phyloP scores from a whole-genome alignment of 805 yeast genomes.

The Torulaspora microellipsoides region DNA sequence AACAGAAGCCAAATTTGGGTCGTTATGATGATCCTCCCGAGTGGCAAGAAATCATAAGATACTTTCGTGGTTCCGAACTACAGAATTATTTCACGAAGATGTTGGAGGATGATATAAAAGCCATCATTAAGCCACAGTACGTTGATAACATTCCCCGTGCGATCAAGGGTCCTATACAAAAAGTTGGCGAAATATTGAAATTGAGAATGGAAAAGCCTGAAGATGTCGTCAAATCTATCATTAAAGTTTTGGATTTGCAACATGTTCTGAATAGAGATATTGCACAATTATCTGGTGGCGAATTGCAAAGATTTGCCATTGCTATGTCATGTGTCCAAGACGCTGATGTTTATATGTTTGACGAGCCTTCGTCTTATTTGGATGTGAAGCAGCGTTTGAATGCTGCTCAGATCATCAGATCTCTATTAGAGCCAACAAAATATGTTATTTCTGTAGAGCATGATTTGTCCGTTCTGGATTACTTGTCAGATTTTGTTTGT shows the following conservation, averaged over 20 bases:
- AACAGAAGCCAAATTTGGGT: slow-evolving; percentile 95
- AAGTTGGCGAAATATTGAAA: slow-evolving; percentile 79
- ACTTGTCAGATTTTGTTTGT: slow-evolving; percentile 94
- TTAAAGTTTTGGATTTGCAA: slow-evolving; percentile 68
- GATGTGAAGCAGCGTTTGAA: slow-evolving; percentile 98
- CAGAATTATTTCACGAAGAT: slow-evolving; percentile 94
- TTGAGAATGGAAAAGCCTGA: slow-evolving; percentile 66
- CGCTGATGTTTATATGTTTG: slow-evolving; percentile 98
- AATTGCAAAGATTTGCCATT: slow-evolving; percentile 95
- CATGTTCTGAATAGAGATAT: slow-evolving; percentile 84
- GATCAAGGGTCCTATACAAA: slow-evolving; percentile 79
- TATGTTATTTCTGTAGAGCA: slow-evolving; percentile 98
- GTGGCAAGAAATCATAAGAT: slow-evolving; percentile 88
- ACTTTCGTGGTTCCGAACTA: slow-evolving; percentile 95
- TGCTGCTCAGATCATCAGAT: slow-evolving; percentile 92
- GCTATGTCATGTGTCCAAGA: slow-evolving; percentile 95
- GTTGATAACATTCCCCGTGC: slow-evolving; percentile 98
- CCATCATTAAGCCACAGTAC: slow-evolving; percentile 98
- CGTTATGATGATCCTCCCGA: slow-evolving; percentile 93
- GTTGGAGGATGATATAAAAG: slow-evolving; percentile 88
- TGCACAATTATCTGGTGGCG: slow-evolving; percentile 92
- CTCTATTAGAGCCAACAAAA: slow-evolving; percentile 65
- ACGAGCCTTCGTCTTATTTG: slow-evolving; percentile 96
- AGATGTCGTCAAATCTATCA: slow-evolving; percentile 58
- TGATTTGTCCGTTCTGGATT: slow-evolving; percentile 96